Conservation (phyloP, 768 basidiomycete genomes). For the Pleurotus pulmonarius region DNA sequence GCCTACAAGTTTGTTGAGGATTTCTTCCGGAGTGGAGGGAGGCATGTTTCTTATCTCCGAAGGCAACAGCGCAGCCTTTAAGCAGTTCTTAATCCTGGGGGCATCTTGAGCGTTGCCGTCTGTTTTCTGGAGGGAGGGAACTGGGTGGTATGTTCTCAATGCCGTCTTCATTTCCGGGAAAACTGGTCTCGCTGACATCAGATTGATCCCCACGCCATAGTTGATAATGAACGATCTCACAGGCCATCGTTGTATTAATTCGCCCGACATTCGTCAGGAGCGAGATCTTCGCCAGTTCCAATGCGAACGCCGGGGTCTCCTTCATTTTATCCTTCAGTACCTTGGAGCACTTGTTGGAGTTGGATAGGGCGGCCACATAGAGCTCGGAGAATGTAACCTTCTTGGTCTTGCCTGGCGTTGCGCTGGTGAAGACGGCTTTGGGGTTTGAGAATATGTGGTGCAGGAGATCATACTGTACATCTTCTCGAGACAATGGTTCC, state of each 20-base stretch:
- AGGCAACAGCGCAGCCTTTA: constrained; percentile 56
- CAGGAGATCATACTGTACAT: constrained; percentile 81
- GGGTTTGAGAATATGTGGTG: constrained; percentile 70
- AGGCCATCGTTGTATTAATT: constrained; percentile 81
- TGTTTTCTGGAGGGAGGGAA: constrained; percentile 68
- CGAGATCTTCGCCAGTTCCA: constrained; percentile 72
- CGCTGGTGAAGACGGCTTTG: constrained; percentile 51
- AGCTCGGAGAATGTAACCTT: constrained; percentile 63
- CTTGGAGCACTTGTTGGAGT: constrained; percentile 68
- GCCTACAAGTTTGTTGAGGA: constrained; percentile 52
- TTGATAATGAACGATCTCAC: constrained; percentile 37
- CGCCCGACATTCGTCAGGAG: constrained; percentile 76
- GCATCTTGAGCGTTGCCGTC: constrained; percentile 74
- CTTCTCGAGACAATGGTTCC: constrained; percentile 60
- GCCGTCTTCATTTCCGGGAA: constrained; percentile 80
- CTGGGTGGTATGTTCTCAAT: constrained; percentile 73
- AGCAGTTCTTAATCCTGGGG: constrained; percentile 71
- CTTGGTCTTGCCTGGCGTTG: constrained; percentile 23
- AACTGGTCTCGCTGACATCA: constrained; percentile 35
- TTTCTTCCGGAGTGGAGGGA: constrained; percentile 54
- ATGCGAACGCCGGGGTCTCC: constrained; percentile 53
- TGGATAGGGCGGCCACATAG: constrained; percentile 68
- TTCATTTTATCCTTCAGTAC: constrained; percentile 68
- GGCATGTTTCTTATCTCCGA: constrained; percentile 37
- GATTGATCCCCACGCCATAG: constrained; percentile 7